A percentile compares a stretch with the other conserved stretches of the same genome.
Evolutionary conservation across 2,329 filamentous ascomycete genomes (phyloP).

Genomic region (Dendryphion nanum): DNA sequence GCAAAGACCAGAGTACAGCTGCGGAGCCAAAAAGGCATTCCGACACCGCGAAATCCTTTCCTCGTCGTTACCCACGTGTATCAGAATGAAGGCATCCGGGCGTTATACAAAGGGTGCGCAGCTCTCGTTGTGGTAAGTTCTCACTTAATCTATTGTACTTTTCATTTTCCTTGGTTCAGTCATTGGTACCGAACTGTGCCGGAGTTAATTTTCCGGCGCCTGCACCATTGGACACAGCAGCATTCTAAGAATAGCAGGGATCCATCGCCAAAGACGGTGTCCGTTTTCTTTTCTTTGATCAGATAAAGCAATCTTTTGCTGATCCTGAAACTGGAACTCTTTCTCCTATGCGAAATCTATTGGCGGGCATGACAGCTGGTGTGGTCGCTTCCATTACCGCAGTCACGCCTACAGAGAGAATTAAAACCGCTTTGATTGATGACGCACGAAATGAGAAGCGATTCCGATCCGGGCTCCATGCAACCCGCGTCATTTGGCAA

Average conservation of each 20-base stretch:
- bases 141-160: neutral
- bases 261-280: slow-evolving; percentile 65
- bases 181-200: no score
- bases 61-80: slow-evolving; percentile 56
- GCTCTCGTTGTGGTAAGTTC: slow-evolving; percentile 54
- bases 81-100: slow-evolving; percentile 54
- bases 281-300: slow-evolving; percentile 65
- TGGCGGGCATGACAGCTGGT: slow-evolving; percentile 64
- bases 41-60: slow-evolving; percentile 57
- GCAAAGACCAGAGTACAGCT: slow-evolving; percentile 65
- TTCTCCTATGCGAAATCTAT: slow-evolving; percentile 56
- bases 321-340: slow-evolving; percentile 56
- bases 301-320: slow-evolving; percentile 59
- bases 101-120: slow-evolving; percentile 63
- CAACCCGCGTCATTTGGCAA: slow-evolving; percentile 48
- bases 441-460: slow-evolving; percentile 53
- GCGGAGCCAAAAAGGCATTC: slow-evolving; percentile 43
- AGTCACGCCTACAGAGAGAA: slow-evolving; percentile 66
- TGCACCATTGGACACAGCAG: no score
- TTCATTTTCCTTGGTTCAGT: neutral
- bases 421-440: slow-evolving; percentile 68
- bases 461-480: slow-evolving; percentile 54
- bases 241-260: slow-evolving; percentile 44
- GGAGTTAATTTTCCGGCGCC: no score
- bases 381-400: slow-evolving; percentile 62